These are phyloP conservation scores for Elongisporangium prolatum DNA, from an alignment of 352 stramenopile species.

Conservation along the genomic window DNA sequence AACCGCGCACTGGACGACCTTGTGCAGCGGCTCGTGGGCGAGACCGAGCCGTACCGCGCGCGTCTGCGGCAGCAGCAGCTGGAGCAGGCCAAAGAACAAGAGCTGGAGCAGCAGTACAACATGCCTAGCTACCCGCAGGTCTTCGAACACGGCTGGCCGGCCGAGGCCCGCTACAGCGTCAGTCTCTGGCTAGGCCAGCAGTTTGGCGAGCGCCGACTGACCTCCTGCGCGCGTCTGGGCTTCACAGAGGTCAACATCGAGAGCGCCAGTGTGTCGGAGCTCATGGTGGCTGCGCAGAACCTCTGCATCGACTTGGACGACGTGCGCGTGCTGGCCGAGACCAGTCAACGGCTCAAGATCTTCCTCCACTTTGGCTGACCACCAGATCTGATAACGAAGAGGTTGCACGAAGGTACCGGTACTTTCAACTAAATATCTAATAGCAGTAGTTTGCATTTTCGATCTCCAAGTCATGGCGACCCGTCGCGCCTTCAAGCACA, in stretches of 20 bases:
- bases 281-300: conserved; percentile 56
- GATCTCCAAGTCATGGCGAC: conserved; percentile 29
- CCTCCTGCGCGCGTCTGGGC: conserved; percentile 53
- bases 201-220: conserved; percentile 59
- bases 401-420: conserved; percentile 28
- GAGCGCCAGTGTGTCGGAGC: conserved; percentile 37
- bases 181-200: conserved; percentile 37
- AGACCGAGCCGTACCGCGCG: conserved; percentile 52
- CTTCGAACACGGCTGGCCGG: conserved; percentile 44
- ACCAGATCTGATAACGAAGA: conserved; percentile 3
- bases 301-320: conserved; percentile 49
- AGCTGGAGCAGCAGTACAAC: conserved; percentile 2
- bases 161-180: conserved; percentile 40
- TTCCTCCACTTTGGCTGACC: conserved; percentile 70
- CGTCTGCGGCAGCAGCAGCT: conserved; percentile 23
- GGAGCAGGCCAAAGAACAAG: conserved; percentile 8
- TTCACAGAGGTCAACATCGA: conserved; percentile 61
- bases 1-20: conserved; percentile 83
- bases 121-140: conserved; percentile 25
- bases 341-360: conserved; percentile 60
- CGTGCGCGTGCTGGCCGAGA: conserved; percentile 38
- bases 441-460: conserved; percentile 1
- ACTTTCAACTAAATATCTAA: conserved; percentile 11
- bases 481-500: conserved; percentile 66
- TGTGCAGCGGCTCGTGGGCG: conserved; percentile 57